These are phyloP conservation scores for Acacia pycnantha DNA, from an alignment of 331 rosid species.

Conservation along the genomic window DNA sequence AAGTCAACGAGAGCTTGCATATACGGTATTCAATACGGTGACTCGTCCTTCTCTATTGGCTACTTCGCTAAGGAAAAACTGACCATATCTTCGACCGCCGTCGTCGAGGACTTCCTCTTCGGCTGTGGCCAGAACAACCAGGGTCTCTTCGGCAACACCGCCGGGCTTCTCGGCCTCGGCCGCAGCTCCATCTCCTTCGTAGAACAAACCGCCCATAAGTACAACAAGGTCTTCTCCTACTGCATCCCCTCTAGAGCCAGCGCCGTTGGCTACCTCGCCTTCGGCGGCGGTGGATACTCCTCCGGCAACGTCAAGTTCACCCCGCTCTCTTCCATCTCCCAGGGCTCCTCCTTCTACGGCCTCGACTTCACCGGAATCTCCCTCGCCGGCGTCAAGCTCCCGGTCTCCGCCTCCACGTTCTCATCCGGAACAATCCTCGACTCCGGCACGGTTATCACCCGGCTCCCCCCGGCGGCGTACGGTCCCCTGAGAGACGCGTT, in stretches of 20 bases:
- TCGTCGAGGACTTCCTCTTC: constrained; percentile 41
- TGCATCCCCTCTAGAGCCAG: constrained; percentile 71
- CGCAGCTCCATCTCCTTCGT: constrained; percentile 64
- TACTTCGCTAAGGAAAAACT: constrained; percentile 53
- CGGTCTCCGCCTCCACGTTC: constrained; percentile 42
- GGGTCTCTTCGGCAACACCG: constrained; percentile 47
- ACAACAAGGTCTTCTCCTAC: constrained; percentile 62
- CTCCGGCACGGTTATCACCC: constrained; percentile 75
- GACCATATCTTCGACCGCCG: constrained; percentile 28
- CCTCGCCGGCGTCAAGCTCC: constrained; percentile 35
- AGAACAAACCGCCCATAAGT: constrained; percentile 62
- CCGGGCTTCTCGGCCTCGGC: constrained; percentile 81
- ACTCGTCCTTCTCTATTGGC: constrained; percentile 61
- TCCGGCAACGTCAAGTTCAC: constrained; percentile 42
- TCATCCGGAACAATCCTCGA: constrained; percentile 62
- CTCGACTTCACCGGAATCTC: constrained; percentile 38
- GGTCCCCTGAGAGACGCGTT: constrained; percentile 39
- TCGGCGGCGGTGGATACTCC: not conserved
- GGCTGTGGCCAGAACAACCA: constrained; percentile 79
- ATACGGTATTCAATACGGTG: constrained; percentile 60
- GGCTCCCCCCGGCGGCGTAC: constrained; percentile 69
- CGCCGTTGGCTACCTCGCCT: constrained; percentile 49
- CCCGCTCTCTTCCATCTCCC: constrained; percentile 36
- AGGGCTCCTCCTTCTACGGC: constrained; percentile 47
- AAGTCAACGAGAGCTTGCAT: constrained; percentile 39